Base-by-base conservation (phyloP, 768 basidiomycete species). In the Mycena olivaceomarginata region DNA sequence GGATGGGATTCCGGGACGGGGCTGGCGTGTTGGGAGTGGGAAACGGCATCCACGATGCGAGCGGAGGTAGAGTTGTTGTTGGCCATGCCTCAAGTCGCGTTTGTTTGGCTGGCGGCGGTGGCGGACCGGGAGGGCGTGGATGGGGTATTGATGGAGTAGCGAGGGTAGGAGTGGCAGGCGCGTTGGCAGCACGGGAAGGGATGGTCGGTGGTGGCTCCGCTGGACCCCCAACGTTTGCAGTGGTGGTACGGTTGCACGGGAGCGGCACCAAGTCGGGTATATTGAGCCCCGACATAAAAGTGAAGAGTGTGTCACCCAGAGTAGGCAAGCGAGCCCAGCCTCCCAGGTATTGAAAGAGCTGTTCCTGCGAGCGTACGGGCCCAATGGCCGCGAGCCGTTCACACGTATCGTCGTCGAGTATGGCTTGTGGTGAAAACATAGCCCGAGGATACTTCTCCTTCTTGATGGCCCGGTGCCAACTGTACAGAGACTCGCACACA, bases 381-480 rank as follows among this genome's bases (percentile, higher is more conserved):
- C 70, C 60, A 5, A 71, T 51, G 13, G 60, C 13, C 0, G 59
- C 31, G 20, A 71, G 31, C 10, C 15, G 70, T 39, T 71, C 70
- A 22, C 70, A 71, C 5, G 59, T 63, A 25, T 46, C 70, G 18
- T 71, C 60, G 31, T 71, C 60, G 60, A 71, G 70, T 16, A 71
- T 48, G 25, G 70, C 70, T 0, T 63, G 31, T 0, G 70, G 70
- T 9, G 70, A 9, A 31, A 71, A 63, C 3, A 63, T 25, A 7
- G 43, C 31, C 0, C 60, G 59, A 0, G 60, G 59, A 25, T 62
- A 71, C 4, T 71, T 46, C 18, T 37, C 20, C 43, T 63, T 62
- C 39, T 71, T 71, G 25, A 71, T 60, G 6, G 25, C 11, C 7
- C 70, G 16, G 8, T 45, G 70, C 70, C 70, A n/a, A n/a, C n/a